Conservation (phyloP, 805 yeast species). For the Nadsonia fulvescens region DNA sequence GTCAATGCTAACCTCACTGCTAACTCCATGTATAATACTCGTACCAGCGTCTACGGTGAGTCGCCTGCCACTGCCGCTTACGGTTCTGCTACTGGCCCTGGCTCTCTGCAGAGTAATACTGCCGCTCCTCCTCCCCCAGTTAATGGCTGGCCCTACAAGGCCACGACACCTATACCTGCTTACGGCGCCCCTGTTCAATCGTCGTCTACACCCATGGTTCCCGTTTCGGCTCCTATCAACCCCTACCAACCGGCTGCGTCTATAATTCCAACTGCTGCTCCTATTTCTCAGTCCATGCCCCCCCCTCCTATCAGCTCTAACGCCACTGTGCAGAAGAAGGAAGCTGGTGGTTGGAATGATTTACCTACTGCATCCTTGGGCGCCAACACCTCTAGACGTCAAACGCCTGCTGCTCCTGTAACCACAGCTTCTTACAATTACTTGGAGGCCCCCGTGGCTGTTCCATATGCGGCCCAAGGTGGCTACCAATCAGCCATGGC, state of each 20-base stretch:
- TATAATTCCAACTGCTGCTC: constrained; percentile 8
- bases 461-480: no score
- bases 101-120: constrained; percentile 2
- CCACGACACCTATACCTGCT: no score
- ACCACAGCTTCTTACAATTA: no score
- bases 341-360: constrained; percentile 17
- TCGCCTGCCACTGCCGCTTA: constrained; percentile 8
- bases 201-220: no score
- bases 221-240: constrained; percentile 10
- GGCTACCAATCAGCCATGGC: no score
- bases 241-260: constrained; percentile 7
- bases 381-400: constrained; percentile 9
- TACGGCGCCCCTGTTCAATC: no score
- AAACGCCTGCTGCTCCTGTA: constrained; percentile 16
- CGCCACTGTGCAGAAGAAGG: constrained; percentile 10
- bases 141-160: constrained; percentile 2
- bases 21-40: constrained; percentile 1
- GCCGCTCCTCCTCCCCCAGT: constrained; percentile 5
- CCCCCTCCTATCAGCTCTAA: constrained; percentile 14
- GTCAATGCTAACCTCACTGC: constrained; percentile 1
- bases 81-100: constrained; percentile 6
- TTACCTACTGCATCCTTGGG: constrained; percentile 13
- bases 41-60: constrained; percentile 3
- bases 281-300: constrained; percentile 9
- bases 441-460: no score